Evolutionary conservation across 2,329 filamentous ascomycete species (phyloP), one percentile per base, ranked within the genome.

Genomic region (Penicillium aurantiogriseum): DNA sequence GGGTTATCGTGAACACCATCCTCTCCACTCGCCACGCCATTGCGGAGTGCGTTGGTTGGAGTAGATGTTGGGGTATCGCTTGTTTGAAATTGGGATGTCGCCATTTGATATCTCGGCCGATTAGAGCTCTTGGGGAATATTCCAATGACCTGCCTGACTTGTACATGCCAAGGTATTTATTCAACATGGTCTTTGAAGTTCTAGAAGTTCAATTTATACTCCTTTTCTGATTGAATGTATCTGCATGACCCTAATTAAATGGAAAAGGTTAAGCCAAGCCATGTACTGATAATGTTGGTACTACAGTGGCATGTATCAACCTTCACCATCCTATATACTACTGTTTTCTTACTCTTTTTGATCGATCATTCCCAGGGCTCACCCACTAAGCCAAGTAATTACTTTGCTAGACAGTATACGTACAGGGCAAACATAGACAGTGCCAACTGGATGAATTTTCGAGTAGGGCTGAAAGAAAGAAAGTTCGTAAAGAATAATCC

Each of bases 21-120:
- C 35, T 50, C 61, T 56, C 64, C 64, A 62, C 64, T 61, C 36
- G 11, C 56, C 51, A 61, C 64, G 64, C 63, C 49, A 65, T 63
- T 58, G 52, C 40, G 31, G 50, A 45, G 49, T 29, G 40, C 40
- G 46, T 17, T 29, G 47, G 57, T 49, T 21, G 49, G 56, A 27
- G 49, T 55, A 38, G 17, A 17, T 29, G 27, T 27, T 27, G 49
- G 38, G 49, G 38, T 43, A 31, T 52, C 8, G 9, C 23, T 23
- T 23, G 19, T 31, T 23, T 33, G 29, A 17, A n/a, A 38, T 19
- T 21, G 5, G 10, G 7, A 52, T 52, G 40, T 45, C 50, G 50
- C 39, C 29, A 45, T 52, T 52, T 19, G 40, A 17, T 35, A 21
- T 45, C 31, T 45, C 50, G 39, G 50, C 29, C 50, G 39, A 51